Conservation (phyloP, 306 rosid genomes). For the Medicago arabica region DNA sequence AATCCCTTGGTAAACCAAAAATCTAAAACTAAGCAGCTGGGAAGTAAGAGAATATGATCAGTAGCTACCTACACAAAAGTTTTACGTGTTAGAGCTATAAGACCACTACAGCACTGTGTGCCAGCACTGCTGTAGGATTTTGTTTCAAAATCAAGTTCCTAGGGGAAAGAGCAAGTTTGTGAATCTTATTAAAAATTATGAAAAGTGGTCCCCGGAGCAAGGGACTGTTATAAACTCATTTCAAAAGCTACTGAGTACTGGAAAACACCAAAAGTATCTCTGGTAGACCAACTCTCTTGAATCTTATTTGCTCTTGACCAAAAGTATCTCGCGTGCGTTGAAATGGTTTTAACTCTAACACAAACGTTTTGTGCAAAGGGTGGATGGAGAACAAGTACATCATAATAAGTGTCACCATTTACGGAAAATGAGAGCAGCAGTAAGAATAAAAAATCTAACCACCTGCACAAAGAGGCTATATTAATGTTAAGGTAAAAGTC, state of each 20-base stretch:
- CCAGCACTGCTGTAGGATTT: conserved; percentile 16
- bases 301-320: neutral
- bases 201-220: neutral
- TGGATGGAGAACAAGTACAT: neutral
- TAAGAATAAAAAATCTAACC: neutral
- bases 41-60: conserved; percentile 23
- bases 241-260: neutral
- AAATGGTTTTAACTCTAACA: neutral
- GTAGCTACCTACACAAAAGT: conserved; percentile 24
- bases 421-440: neutral
- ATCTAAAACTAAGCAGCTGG: conserved; percentile 22
- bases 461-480: neutral
- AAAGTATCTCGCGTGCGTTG: neutral
- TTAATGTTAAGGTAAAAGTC: neutral
- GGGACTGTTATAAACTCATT: conserved; percentile 1
- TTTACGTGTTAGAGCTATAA: conserved; percentile 7
- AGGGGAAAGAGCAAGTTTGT: neutral
- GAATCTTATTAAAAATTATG: neutral
- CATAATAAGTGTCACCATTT: neutral
- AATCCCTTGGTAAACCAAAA: neutral
- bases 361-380: neutral
- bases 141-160: conserved; percentile 27
- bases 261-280: neutral
- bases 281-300: neutral
- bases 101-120: conserved; percentile 8